Percentiles rank a stretch among this genome's conserved stretches.
These are phyloP conservation scores for Neoboletus magnificus DNA, from an alignment of 768 basidiomycete species.

Conservation along the genomic window DNA sequence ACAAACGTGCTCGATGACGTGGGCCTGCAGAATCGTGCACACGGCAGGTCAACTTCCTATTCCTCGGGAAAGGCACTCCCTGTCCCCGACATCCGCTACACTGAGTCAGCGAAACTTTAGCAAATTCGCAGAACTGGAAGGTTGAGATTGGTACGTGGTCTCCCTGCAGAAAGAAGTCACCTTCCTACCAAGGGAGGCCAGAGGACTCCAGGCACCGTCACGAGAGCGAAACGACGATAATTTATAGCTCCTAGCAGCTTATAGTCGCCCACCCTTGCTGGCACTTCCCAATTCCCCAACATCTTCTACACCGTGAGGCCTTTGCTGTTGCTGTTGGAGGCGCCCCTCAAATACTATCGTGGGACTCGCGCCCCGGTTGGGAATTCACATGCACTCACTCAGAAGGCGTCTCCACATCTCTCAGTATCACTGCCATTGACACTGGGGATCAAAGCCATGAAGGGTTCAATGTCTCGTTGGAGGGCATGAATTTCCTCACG, in stretches of 20 bases:
- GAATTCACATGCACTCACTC: slow-evolving; percentile 42
- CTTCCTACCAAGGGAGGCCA: neutral
- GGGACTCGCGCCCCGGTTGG: slow-evolving; percentile 60
- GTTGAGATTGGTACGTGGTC: neutral
- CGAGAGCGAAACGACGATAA: neutral
- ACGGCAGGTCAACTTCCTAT: neutral
- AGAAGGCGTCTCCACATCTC: slow-evolving; percentile 30
- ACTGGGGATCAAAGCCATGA: slow-evolving; percentile 27
- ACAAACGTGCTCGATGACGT: neutral
- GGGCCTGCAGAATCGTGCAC: neutral
- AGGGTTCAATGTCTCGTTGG: slow-evolving; percentile 37
- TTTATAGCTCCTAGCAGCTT: neutral
- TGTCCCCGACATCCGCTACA: neutral
- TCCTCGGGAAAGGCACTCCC: neutral
- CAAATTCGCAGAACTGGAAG: neutral
- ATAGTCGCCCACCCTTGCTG: neutral
- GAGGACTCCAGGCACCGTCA: neutral
- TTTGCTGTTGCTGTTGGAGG: slow-evolving; percentile 40
- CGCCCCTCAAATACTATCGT: slow-evolving; percentile 47
- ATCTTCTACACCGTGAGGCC: slow-evolving; percentile 8
- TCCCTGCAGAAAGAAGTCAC: neutral
- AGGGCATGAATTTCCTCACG: slow-evolving; percentile 36
- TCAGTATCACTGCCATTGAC: slow-evolving; percentile 55
- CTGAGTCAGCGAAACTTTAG: neutral
- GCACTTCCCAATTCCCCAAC: neutral